These are phyloP conservation scores for Picochlorum sp. DNA, from an alignment of 139 green algal species.

Conservation along the genomic window DNA sequence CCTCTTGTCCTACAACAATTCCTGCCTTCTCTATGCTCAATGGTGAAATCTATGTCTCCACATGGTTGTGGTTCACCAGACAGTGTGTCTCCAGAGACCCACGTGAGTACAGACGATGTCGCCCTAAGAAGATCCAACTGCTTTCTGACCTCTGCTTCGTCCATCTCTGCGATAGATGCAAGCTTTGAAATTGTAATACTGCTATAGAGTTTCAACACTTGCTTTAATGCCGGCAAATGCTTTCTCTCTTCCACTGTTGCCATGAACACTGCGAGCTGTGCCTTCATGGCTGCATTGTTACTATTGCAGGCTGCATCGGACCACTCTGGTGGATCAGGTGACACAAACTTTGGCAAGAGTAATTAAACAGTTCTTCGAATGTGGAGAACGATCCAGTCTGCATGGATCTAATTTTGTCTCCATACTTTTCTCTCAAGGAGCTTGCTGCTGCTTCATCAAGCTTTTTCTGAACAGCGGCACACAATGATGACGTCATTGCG, in stretches of 20 bases:
- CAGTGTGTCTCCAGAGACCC: conserved; percentile 35
- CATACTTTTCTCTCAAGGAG: conserved; percentile 49
- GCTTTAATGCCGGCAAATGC: conserved; percentile 58
- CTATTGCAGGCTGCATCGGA: conserved; percentile 61
- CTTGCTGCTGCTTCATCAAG: conserved; percentile 72
- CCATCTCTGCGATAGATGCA: conserved; percentile 75
- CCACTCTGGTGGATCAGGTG: conserved; percentile 49
- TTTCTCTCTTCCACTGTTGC: conserved; percentile 57
- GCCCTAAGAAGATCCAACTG: conserved; percentile 56
- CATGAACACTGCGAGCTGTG: conserved; percentile 85
- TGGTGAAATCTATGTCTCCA: conserved; percentile 26
- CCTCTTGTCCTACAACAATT: conserved; percentile 55
- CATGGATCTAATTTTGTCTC: conserved; percentile 77
- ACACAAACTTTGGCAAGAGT: conserved; percentile 96
- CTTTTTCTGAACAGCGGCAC: conserved; percentile 43
- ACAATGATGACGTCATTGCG: conserved; percentile 71
- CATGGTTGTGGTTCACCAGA: conserved; percentile 9
- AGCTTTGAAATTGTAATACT: conserved; percentile 82
- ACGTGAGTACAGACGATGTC: conserved; percentile 30
- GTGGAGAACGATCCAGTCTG: conserved; percentile 30
- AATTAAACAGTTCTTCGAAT: conserved; percentile 91
- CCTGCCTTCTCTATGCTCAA: conserved; percentile 33
- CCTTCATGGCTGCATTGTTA: conserved; percentile 80
- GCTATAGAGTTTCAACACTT: conserved; percentile 89
- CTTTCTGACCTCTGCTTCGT: conserved; percentile 48